Base-by-base conservation (phyloP, 306 rosid species). In the Amphicarpaea edgeworthii region DNA sequence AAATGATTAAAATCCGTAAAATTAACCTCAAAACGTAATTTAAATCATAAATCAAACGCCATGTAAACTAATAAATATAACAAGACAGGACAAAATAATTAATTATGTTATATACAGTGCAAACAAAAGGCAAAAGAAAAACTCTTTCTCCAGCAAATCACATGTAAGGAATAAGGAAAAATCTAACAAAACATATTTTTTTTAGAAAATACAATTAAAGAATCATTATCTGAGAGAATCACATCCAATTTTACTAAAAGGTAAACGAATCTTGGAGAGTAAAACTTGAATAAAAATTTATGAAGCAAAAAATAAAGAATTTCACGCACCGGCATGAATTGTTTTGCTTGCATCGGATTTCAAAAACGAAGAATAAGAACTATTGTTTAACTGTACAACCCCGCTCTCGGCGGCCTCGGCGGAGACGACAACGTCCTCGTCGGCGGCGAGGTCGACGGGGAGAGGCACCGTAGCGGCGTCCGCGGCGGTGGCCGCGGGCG, bases 271-370 rank as follows among this genome's bases (percentile, higher is more conserved):
- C 54, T 15, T 2, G 17, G 68, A 73, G 45, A 55, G 7, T 1
- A 21, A 24, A 46, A 14, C 38, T 7, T 6, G 5, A 60, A 11
- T 12, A 15, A 47, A 6, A 11, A 65, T 4, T 5, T 19, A 28
- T 15, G 14, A 64, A 3, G 30, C 6, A 30, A 30, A 43, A 46
- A 11, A 4, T 60, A 0, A 8, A 32, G 0, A 60, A n/a, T 3
- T 9, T 49, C 12, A 50, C 70, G n/a, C 71, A 93, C 98, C 98
- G 15, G 97, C 97, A 88, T 94, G 98, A 83, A 94, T 86, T 16
- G 91, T 79, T 54, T 81, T 66, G 79, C 98, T 92, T 77, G 90
- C 97, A 84, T 92, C 96, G 66, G 83, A 85, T 86, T 86, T 83
- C 81, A 94, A 87, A 73, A 92, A 86, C 43, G 95, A 86, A 76